Base-by-base conservation (phyloP, 2,329 filamentous ascomycete species). In the Neopestalotiopsis sp. region DNA sequence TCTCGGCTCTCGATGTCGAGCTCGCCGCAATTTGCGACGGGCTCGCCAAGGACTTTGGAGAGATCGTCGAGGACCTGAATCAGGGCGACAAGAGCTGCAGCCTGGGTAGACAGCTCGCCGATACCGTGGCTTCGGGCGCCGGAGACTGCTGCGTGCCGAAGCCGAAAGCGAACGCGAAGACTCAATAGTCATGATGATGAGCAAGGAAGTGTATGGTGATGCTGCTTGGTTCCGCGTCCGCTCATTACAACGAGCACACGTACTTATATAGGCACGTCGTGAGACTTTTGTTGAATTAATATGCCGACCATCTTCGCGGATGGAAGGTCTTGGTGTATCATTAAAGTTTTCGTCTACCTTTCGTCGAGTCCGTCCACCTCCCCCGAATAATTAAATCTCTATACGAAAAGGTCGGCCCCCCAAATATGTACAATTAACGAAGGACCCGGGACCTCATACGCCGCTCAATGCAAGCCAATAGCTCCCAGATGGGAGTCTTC, bases 1-100 rank as follows among this genome's bases (percentile, higher is more conserved):
- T 94, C n/a, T 91, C 89, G 0, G 79, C 80, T 24, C 89, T 89
- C 75, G 91, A 94, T 75, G 79, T 91, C 34, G 74, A 83, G 49
- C 85, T 94, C 78, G 92, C 91, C 0, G 75, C 77, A 4, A 82
- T 88, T 70, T 93, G 91, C 74, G 91, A 93, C 77, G 77, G 82
- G 30, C 78, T 89, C 6, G 90, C 89, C 34, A 75, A 73, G 17
- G 84, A 87, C 71, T 86, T 89, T 76, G 89, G 88, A 45, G 90
- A 91, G 77, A 73, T 85, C 20, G 74, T 80, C 52, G 78, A 75
- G 64, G 71, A 72, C n/a, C 40, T 24, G 17, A 69, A 70, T 20
- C 67, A 65, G 17, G 69, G 61, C 67, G 68, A 13, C 32, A 64
- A 57, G 17, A 78, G 64, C 56, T 68, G 75, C 69, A 81, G 81